Conservation (phyloP, 768 basidiomycete genomes). For the Boletus edulis region DNA sequence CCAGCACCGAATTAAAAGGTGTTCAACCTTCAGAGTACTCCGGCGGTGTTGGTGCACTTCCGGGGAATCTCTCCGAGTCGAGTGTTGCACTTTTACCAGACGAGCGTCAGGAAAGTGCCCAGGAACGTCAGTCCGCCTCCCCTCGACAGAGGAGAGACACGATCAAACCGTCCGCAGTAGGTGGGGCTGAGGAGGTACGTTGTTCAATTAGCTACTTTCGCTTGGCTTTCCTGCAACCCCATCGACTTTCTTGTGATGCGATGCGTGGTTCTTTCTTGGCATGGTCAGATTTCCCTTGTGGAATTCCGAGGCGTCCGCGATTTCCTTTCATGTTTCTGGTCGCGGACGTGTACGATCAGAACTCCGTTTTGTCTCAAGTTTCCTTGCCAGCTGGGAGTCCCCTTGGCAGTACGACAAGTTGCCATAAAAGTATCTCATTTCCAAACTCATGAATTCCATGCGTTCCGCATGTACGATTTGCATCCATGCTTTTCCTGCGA, state of each 20-base stretch:
- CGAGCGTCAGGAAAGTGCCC: conserved; percentile 31
- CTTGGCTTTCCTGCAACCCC: not conserved
- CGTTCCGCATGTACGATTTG: too few species aligned
- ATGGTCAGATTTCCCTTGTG: not conserved
- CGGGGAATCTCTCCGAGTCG: conserved; percentile 43
- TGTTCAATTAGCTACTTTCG: not conserved
- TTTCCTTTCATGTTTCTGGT: not conserved
- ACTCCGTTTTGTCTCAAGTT: not conserved
- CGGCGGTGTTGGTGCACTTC: conserved; percentile 48
- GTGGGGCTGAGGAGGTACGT: conserved; percentile 14
- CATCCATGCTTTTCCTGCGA: too few species aligned
- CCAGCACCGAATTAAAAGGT: conserved; percentile 34
- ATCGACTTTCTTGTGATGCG: not conserved
- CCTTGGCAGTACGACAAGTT: too few species aligned
- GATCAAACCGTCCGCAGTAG: conserved; percentile 2
- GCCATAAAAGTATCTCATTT: too few species aligned
- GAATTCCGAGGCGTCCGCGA: not conserved
- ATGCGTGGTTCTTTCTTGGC: not conserved
- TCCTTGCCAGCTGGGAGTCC: too few species aligned
- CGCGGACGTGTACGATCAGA: not conserved
- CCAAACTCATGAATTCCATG: too few species aligned
- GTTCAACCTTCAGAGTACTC: conserved; percentile 31
- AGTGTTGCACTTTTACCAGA: conserved; percentile 50
- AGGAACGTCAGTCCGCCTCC: not conserved
- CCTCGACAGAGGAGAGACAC: conserved; percentile 19